These are phyloP conservation scores for Phaeosphaeriaceae sp. DNA, from an alignment of 2,329 filamentous ascomycete species.

Conservation along the genomic window DNA sequence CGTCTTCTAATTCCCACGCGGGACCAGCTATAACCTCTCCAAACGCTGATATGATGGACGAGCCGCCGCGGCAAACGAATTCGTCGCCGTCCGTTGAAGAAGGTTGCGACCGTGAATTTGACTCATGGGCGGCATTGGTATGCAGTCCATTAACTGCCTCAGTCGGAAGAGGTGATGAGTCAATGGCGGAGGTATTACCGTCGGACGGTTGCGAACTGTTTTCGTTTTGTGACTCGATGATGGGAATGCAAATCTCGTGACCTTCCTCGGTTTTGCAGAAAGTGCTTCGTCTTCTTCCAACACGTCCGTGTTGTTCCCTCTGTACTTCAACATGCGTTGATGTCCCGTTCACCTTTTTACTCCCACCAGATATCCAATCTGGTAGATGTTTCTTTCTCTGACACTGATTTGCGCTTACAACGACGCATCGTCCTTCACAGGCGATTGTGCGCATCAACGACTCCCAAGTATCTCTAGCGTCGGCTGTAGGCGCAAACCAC, in stretches of 20 bases:
- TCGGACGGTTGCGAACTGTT: slow-evolving; percentile 10
- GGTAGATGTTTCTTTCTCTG: slow-evolving; percentile 66
- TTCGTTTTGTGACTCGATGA: slow-evolving; percentile 21
- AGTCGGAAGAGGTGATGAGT: slow-evolving; percentile 16
- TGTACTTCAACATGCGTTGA: not conserved
- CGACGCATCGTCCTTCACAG: slow-evolving; percentile 82
- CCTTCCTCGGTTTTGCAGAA: slow-evolving; percentile 48
- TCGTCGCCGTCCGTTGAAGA: slow-evolving; percentile 44
- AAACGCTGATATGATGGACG: slow-evolving; percentile 78
- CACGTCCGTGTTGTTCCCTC: slow-evolving; percentile 3
- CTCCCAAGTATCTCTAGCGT: slow-evolving; percentile 82
- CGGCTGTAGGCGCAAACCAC: slow-evolving; percentile 89
- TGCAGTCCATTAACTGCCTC: slow-evolving; percentile 20
- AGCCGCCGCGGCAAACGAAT: slow-evolving; percentile 77
- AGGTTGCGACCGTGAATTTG: slow-evolving; percentile 2
- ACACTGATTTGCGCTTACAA: slow-evolving; percentile 86
- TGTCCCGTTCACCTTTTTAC: slow-evolving; percentile 3
- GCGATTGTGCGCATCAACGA: slow-evolving; percentile 82
- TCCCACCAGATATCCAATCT: slow-evolving; percentile 57
- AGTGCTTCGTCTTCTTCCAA: slow-evolving; percentile 48
- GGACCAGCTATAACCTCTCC: slow-evolving; percentile 83
- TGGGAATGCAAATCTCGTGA: slow-evolving; percentile 57
- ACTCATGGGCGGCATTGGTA: slow-evolving; percentile 16
- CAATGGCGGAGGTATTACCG: slow-evolving; percentile 31
- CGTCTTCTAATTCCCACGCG: slow-evolving; percentile 77